A percentile compares a stretch with the other conserved stretches of the same genome.
These are phyloP conservation scores for Phytophthora tentaculata DNA, from an alignment of 352 stramenopile genomes.

Conservation along the genomic window DNA sequence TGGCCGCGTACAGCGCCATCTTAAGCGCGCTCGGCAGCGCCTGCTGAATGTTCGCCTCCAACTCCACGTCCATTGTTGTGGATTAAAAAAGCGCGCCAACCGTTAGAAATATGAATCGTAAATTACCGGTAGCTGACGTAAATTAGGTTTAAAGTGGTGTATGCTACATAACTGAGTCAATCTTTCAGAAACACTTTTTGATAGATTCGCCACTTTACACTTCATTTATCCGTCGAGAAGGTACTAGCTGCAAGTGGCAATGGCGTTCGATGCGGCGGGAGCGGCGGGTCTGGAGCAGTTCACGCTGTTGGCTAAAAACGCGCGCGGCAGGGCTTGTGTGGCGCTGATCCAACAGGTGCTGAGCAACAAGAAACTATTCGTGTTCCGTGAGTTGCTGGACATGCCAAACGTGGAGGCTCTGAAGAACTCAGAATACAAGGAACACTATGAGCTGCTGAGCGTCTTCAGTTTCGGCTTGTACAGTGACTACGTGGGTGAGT, in stretches of 20 bases:
- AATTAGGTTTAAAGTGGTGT: too few species aligned
- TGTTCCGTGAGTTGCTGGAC: constrained; percentile 93
- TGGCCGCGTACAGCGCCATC: constrained; percentile 76
- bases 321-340: constrained; percentile 89
- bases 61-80: constrained; percentile 54
- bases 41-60: constrained; percentile 64
- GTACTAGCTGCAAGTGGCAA: constrained; percentile 21
- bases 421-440: constrained; percentile 71
- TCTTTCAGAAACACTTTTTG: not conserved
- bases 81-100: constrained; percentile 31
- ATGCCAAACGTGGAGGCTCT: constrained; percentile 92
- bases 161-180: not conserved
- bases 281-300: constrained; percentile 92
- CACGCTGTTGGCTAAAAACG: constrained; percentile 92
- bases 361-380: constrained; percentile 92
- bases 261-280: constrained; percentile 73
- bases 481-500: constrained; percentile 81
- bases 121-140: too few species aligned
- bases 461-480: constrained; percentile 93
- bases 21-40: constrained; percentile 75
- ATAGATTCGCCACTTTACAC: constrained; percentile 17
- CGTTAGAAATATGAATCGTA: too few species aligned
- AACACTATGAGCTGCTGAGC: constrained; percentile 83
- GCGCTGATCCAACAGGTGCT: constrained; percentile 94
- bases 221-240: not conserved